Evolutionary conservation across 495 filamentous ascomycete species (phyloP).

Genomic region (Talaromyces nanjingensis): DNA sequence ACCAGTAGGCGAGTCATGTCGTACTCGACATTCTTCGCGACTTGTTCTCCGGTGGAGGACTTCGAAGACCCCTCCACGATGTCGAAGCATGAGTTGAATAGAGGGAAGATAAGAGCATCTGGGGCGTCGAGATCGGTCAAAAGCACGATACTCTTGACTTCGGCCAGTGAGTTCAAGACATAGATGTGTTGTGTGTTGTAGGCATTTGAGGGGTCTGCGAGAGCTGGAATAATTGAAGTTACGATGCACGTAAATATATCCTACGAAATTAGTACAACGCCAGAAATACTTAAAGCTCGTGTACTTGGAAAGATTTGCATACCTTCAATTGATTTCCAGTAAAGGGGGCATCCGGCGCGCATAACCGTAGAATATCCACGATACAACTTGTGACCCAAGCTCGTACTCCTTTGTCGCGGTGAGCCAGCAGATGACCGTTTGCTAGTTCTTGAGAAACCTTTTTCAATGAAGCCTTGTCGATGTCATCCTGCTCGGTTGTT

Average conservation of each 20-base stretch:
- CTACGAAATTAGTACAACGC: conserved; percentile 35
- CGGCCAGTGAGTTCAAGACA: conserved; percentile 78
- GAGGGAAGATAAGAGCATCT: conserved; percentile 65
- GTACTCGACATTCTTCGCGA: conserved; percentile 85
- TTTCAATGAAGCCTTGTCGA: conserved; percentile 69
- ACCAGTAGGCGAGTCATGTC: conserved; percentile 82
- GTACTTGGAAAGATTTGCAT: neutral
- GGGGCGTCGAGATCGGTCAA: conserved; percentile 82
- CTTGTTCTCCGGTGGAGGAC: conserved; percentile 64
- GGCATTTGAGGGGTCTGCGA: conserved; percentile 80
- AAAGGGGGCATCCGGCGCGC: conserved; percentile 93
- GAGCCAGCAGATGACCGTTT: conserved; percentile 69
- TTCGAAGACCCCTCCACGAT: conserved; percentile 75
- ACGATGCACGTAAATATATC: conserved; percentile 91
- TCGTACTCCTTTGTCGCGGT: conserved; percentile 89
- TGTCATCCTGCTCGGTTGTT: conserved; percentile 81
- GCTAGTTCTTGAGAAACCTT: conserved; percentile 86
- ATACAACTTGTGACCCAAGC: conserved; percentile 85
- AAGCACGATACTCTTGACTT: conserved; percentile 90
- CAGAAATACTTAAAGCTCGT: neutral
- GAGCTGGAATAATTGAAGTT: conserved; percentile 70
- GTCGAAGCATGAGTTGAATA: conserved; percentile 88
- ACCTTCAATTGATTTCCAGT: conserved; percentile 88
- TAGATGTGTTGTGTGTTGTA: conserved; percentile 92
- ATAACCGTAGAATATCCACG: conserved; percentile 88